Evolutionary conservation across 805 yeast genomes (phyloP), one percentile per base, ranked within the genome.

Genomic region (Schizosaccharomyces osmophilus): DNA sequence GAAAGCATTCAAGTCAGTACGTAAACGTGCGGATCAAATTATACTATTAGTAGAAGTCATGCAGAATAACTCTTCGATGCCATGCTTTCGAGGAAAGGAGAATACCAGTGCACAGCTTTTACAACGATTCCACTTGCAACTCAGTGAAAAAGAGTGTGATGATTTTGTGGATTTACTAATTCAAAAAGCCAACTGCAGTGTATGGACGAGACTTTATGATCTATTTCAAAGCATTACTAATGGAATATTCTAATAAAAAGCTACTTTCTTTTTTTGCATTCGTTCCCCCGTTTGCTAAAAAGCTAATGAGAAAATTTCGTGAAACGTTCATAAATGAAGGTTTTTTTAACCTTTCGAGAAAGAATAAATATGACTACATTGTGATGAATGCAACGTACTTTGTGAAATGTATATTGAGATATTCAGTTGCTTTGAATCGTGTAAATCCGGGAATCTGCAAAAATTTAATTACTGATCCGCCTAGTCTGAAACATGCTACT

Each of bases 161-260:
- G 73, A 73, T 1, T 89, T 84, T 70, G 95, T 93, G 19, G 97
- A 87, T 63, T 73, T 77, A 1, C 73, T 93, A 66, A 83, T 93
- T 36, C 85, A 80, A 48, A 89, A 85, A 72, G 86, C 95, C 67
- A 67, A 84, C 63, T 94, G 95, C 13, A 87, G 93, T 68, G 78
- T 86, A 65, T 93, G 88, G 73, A 93, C 98, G 0, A 77, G 96
- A 66, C 74, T 93, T 41, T 93, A 93, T 69, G 98, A 93, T 70
- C 97, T 90, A 70, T 93, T 85, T 74, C 98, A 93, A 72, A 74
- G 93, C 71, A 73, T 88, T 59, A 89, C 97, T 0, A 98, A 93
- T 73, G 98, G 98, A 55, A 93, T 93, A 32, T 93, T 87, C 71
- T 41, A 54, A 48, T 17, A 39, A 51, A 24, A 19, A 2, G 24